phyloP scores from a whole-genome alignment of 2,329 filamentous ascomycete genomes.

The Scortechinia acanthostroma region DNA sequence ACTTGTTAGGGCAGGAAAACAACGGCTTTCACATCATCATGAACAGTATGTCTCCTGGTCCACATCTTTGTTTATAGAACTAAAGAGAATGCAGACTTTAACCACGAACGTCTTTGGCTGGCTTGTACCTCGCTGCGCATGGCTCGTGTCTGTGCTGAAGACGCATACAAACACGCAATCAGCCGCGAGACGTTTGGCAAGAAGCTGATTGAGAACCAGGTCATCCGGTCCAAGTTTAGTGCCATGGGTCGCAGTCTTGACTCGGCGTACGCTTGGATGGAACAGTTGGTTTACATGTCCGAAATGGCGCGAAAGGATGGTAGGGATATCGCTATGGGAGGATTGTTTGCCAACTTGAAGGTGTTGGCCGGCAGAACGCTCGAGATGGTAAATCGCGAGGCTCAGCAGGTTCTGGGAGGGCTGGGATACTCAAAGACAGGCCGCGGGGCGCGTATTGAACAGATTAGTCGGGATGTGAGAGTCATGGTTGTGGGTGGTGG shows the following conservation, averaged over 20 bases:
- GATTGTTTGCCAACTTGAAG: constrained; percentile 78
- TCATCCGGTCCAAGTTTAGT: constrained; percentile 68
- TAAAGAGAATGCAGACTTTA: too few species aligned
- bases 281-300: constrained; percentile 82
- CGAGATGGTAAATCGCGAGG: constrained; percentile 77
- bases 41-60: constrained; percentile 25
- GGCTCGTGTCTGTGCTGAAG: constrained; percentile 67
- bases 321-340: constrained; percentile 69
- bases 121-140: constrained; percentile 55
- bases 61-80: background rate
- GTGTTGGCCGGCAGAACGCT: constrained; percentile 70
- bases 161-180: constrained; percentile 85
- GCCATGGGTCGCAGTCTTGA: too few species aligned
- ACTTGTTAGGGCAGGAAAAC: constrained; percentile 75
- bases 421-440: constrained; percentile 72
- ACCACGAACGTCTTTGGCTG: constrained; percentile 80
- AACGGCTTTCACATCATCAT: constrained; percentile 80
- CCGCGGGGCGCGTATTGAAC: constrained; percentile 77
- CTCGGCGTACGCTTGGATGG: constrained; percentile 79
- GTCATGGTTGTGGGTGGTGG: constrained; percentile 74
- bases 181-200: constrained; percentile 77
- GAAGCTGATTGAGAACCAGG: constrained; percentile 74
- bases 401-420: constrained; percentile 80
- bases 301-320: constrained; percentile 73
- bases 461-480: constrained; percentile 79